Conservation (phyloP, 805 yeast species). For the Ogataea sp. region DNA sequence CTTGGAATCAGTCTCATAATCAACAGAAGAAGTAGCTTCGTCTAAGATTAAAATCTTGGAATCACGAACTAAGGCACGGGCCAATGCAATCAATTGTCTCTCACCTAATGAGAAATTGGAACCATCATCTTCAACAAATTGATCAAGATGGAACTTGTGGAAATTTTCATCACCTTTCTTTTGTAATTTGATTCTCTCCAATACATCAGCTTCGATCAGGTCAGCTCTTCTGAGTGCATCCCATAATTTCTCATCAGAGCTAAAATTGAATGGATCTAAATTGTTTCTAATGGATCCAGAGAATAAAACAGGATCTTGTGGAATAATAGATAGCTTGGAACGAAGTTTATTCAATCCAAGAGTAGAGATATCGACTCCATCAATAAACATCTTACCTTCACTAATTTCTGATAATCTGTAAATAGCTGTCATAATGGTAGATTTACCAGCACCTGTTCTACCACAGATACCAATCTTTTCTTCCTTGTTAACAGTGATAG, state of each 20-base stretch:
- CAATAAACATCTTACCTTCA: constrained; percentile 42
- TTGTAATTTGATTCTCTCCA: constrained; percentile 25
- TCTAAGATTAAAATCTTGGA: constrained; percentile 57
- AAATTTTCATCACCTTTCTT: constrained; percentile 20
- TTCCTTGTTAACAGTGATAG: constrained; percentile 35
- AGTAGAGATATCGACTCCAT: constrained; percentile 43
- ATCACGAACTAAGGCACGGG: constrained; percentile 61
- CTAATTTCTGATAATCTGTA: constrained; percentile 47
- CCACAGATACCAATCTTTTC: constrained; percentile 85
- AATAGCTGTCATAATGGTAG: constrained; percentile 58
- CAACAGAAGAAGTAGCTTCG: constrained; percentile 75
- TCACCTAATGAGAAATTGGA: constrained; percentile 65
- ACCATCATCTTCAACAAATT: constrained; percentile 60
- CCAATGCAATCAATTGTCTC: constrained; percentile 59
- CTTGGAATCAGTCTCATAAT: constrained; percentile 60
- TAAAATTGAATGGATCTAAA: constrained; percentile 52
- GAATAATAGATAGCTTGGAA: constrained; percentile 55
- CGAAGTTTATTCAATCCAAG: constrained; percentile 49
- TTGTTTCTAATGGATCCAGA: constrained; percentile 50
- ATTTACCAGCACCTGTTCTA: constrained; percentile 83
- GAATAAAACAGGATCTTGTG: constrained; percentile 66
- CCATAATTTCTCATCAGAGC: constrained; percentile 44
- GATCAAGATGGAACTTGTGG: constrained; percentile 56
- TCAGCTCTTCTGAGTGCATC: constrained; percentile 49
- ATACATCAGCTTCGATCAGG: constrained; percentile 32